Evolutionary conservation across 441 rosid species (phyloP).

Genomic region (Populus hybrid): DNA sequence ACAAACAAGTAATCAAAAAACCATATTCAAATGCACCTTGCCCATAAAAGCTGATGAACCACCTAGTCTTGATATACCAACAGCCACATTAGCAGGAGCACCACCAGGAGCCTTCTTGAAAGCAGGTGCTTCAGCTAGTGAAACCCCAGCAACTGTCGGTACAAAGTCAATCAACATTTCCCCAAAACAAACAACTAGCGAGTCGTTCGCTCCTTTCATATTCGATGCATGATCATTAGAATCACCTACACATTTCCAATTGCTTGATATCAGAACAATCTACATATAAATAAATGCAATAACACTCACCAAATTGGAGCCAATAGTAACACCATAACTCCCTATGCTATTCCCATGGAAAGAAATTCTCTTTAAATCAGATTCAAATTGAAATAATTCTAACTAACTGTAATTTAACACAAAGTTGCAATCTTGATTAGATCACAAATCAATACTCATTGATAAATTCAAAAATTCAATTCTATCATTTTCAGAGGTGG

Average conservation of each 20-base stretch:
- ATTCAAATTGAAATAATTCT: background rate
- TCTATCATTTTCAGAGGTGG: background rate
- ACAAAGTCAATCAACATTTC: slow-evolving; percentile 98
- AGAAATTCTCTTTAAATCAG: background rate
- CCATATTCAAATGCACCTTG: slow-evolving; percentile 54
- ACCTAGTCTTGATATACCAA: slow-evolving; percentile 81
- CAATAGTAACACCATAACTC: background rate
- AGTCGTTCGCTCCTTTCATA: slow-evolving; percentile 19
- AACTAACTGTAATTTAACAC: background rate
- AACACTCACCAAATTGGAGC: background rate
- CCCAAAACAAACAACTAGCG: slow-evolving; percentile 82
- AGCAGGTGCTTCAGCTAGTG: slow-evolving; percentile 96
- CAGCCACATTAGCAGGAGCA: slow-evolving; percentile 99
- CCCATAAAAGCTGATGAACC: slow-evolving; percentile 96
- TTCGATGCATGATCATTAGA: slow-evolving; percentile 29
- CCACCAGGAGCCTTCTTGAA: slow-evolving; percentile 99
- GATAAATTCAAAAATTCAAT: background rate
- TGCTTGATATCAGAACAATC: slow-evolving; percentile 16
- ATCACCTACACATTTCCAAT: slow-evolving; percentile 38
- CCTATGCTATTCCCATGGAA: background rate
- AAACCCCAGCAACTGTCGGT: slow-evolving; percentile 83
- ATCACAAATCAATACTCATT: slow-evolving; percentile 5
- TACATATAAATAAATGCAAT: background rate
- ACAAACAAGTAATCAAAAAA: background rate
- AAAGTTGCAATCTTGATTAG: background rate